Evolutionary conservation across 768 basidiomycete species (phyloP).

Genomic region (Krasilnikovozyma curviuscula): DNA sequence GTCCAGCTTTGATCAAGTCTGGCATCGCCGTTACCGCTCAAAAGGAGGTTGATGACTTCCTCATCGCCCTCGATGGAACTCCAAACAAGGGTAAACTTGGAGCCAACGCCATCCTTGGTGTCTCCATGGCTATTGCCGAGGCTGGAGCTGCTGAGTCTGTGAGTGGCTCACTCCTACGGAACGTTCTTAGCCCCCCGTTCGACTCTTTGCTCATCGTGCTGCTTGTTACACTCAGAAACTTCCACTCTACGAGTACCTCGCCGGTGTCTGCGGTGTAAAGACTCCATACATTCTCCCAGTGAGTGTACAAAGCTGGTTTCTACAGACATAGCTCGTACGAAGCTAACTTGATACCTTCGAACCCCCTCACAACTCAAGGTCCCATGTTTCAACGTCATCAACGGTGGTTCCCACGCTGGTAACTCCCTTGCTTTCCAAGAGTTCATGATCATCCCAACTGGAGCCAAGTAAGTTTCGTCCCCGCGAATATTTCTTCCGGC

Average conservation of each 20-base stretch:
- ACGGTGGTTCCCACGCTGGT: conserved; percentile 97
- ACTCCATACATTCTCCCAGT: conserved; percentile 81
- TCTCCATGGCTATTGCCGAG: conserved; percentile 84
- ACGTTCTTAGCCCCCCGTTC: not conserved
- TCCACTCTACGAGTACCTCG: conserved; percentile 90
- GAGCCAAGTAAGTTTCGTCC: conserved; percentile 34
- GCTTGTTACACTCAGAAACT: conserved; percentile 34
- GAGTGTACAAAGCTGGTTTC: too few relatives aligned
- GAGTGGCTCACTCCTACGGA: conserved; percentile 1
- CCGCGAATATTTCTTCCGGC: not conserved
- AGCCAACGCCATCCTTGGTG: conserved; percentile 96
- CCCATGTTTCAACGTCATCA: conserved; percentile 98
- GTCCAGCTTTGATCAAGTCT: conserved; percentile 66
- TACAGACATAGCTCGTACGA: too few relatives aligned
- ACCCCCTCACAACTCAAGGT: too few relatives aligned
- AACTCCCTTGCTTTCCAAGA: conserved; percentile 99
- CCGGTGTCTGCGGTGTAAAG: conserved; percentile 86
- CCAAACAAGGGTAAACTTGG: conserved; percentile 98
- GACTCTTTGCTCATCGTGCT: not conserved
- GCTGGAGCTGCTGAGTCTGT: conserved; percentile 84
- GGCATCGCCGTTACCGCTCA: conserved; percentile 69
- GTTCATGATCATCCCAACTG: conserved; percentile 97
- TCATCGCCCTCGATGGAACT: conserved; percentile 94
- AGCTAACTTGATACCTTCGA: too few relatives aligned
- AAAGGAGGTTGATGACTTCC: conserved; percentile 89